A percentile compares a stretch with the other conserved stretches of the same genome.
Conservation (phyloP, 345 rosid species). For the Ceriops zippeliana region DNA sequence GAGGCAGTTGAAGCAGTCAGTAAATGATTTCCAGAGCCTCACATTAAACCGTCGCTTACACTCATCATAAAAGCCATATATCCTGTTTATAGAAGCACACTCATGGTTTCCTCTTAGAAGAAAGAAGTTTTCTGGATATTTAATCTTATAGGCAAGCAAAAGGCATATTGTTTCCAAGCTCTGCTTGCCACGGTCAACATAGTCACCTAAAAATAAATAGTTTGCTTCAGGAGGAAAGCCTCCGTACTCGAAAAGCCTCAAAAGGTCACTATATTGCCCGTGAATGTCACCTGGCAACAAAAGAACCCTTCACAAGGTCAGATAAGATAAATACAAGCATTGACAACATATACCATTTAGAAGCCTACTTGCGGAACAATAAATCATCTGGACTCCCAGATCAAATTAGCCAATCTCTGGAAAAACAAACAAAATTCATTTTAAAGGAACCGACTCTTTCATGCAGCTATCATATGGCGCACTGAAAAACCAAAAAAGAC, state of each 20-base stretch:
- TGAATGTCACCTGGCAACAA: slow-evolving; percentile 72
- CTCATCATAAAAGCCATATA: slow-evolving; percentile 92
- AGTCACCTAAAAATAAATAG: slow-evolving; percentile 87
- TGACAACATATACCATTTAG: neutral
- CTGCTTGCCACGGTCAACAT: slow-evolving; percentile 95
- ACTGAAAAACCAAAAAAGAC: neutral
- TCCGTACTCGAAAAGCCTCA: slow-evolving; percentile 91
- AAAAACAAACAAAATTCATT: neutral
- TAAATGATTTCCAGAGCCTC: slow-evolving; percentile 84
- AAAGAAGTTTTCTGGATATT: slow-evolving; percentile 88
- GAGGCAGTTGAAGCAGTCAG: slow-evolving; percentile 88
- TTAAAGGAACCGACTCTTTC: neutral
- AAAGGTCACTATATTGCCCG: slow-evolving; percentile 84
- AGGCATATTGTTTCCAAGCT: slow-evolving; percentile 95
- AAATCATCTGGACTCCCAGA: neutral
- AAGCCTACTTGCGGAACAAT: neutral
- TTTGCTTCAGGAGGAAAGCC: slow-evolving; percentile 91
- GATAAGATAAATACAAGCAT: neutral
- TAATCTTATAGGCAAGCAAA: slow-evolving; percentile 83
- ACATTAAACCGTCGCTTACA: slow-evolving; percentile 92
- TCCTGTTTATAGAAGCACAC: slow-evolving; percentile 87
- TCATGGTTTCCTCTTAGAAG: slow-evolving; percentile 91
- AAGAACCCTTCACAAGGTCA: slow-evolving; percentile 8
- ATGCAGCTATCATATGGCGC: neutral
- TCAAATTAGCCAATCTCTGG: neutral